These are phyloP conservation scores for Naganishia randhawae DNA, from an alignment of 768 basidiomycete species.

Conservation along the genomic window DNA sequence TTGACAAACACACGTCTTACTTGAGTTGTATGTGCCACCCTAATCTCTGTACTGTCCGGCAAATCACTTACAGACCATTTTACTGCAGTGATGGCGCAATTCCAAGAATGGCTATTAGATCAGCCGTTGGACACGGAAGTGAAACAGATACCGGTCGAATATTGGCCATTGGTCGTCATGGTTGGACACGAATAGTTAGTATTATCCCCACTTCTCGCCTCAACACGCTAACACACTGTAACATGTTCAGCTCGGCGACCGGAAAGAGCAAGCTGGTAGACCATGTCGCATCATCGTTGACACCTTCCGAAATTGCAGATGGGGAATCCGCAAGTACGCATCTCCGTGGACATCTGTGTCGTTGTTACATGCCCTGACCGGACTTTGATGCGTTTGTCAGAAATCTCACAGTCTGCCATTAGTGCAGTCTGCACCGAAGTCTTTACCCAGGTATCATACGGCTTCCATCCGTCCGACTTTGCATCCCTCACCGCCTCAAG, in stretches of 20 bases:
- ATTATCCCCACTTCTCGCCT: background rate
- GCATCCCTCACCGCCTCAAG: constrained; percentile 8
- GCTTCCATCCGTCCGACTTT: constrained; percentile 22
- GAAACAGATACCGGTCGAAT: constrained; percentile 18
- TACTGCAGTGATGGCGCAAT: background rate
- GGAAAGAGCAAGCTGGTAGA: constrained; percentile 22
- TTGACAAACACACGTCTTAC: constrained; percentile 16
- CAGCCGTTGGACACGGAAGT: background rate
- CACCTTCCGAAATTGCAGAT: constrained; percentile 17
- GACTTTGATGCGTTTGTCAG: background rate
- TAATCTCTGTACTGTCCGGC: background rate
- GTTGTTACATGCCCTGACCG: no score
- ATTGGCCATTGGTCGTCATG: constrained; percentile 27
- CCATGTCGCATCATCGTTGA: constrained; percentile 8
- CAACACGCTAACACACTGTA: background rate
- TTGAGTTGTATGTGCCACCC: background rate
- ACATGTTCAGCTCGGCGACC: background rate
- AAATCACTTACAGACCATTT: background rate
- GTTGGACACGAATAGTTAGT: constrained; percentile 25
- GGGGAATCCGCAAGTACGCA: constrained; percentile 25
- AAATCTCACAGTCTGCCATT: background rate
- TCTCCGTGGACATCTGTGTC: no score
- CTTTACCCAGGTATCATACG: constrained; percentile 18
- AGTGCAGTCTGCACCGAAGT: background rate
- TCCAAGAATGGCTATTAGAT: constrained; percentile 16